Evolutionary conservation across 2,329 filamentous ascomycete species (phyloP).

Genomic region (Aspergillus bombycis): DNA sequence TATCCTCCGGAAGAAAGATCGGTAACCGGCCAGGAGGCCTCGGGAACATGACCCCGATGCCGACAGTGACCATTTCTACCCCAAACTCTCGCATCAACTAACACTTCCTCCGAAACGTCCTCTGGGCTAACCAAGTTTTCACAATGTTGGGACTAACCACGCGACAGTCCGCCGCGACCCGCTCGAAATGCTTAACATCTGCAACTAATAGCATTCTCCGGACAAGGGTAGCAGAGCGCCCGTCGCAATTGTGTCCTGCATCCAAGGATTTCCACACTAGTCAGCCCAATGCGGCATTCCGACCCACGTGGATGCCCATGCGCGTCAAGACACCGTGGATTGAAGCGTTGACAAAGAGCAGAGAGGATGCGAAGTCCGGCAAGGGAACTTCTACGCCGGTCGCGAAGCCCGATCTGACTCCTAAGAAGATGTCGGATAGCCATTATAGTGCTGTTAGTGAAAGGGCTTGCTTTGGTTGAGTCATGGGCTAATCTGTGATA

Average conservation of each 20-base stretch:
- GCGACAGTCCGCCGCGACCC: conserved; percentile 19
- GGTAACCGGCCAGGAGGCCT: conserved; percentile 20
- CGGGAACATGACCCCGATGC: conserved; percentile 21
- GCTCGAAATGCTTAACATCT: conserved; percentile 24
- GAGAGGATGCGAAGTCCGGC: conserved; percentile 41
- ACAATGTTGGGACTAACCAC: conserved; percentile 26
- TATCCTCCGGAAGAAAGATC: conserved; percentile 27
- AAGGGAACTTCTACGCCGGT: conserved; percentile 26
- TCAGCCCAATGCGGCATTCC: conserved; percentile 27
- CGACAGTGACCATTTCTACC: conserved; percentile 3
- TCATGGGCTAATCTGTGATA: conserved; percentile 23
- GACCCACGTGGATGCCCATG: conserved; percentile 54
- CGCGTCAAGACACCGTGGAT: conserved; percentile 70
- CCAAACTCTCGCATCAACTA: background rate
- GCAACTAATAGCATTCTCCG: conserved; percentile 16
- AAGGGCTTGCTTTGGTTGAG: conserved; percentile 6
- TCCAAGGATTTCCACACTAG: conserved; percentile 34
- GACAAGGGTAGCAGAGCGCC: conserved; percentile 6
- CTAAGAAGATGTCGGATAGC: conserved; percentile 72
- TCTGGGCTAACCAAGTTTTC: background rate
- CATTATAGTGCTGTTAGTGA: conserved; percentile 66
- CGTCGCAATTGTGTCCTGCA: conserved; percentile 12
- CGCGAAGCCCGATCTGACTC: conserved; percentile 60
- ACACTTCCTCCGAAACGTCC: background rate
- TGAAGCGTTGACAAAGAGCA: conserved; percentile 62